Percentiles rank a stretch among this genome's conserved stretches.
Conservation (phyloP, 441 rosid species). For the Kokia cookei region DNA sequence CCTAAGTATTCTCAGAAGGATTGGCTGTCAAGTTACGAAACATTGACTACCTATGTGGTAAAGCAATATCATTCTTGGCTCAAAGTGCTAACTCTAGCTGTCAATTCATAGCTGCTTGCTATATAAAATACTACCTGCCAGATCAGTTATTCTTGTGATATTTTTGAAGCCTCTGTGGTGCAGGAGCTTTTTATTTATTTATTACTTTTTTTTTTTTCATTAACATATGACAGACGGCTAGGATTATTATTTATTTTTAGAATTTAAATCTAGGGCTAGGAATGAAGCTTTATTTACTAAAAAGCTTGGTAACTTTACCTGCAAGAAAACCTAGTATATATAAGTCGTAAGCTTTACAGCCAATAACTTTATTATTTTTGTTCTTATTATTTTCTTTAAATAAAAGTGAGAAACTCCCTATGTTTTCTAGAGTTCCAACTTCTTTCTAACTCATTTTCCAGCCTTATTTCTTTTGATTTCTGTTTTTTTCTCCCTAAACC, state of each 20-base stretch:
- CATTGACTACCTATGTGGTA: constrained; percentile 92
- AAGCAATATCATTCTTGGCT: constrained; percentile 22
- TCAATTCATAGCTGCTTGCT: background rate
- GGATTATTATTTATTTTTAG: background rate
- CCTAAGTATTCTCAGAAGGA: constrained; percentile 97
- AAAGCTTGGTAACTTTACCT: background rate
- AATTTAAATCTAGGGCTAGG: background rate
- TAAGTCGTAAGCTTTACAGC: background rate
- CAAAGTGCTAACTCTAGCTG: background rate
- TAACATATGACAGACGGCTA: background rate
- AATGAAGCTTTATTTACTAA: background rate
- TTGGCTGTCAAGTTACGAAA: constrained; percentile 91
- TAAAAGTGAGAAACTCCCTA: background rate
- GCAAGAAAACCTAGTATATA: background rate
- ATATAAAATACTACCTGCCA: background rate
- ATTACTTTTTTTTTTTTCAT: background rate
- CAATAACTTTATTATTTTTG: background rate
- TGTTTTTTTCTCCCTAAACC: background rate
- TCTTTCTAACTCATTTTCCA: background rate
- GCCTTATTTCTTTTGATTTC: background rate
- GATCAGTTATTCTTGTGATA: constrained; percentile 2
- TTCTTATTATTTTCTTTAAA: background rate
- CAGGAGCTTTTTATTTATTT: background rate
- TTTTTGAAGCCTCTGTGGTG: background rate
- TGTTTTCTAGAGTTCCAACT: background rate